A percentile compares a stretch with the other conserved stretches of the same genome.
Evolutionary conservation across 805 yeast species (phyloP).

Genomic region (Ogataea glucozyma): DNA sequence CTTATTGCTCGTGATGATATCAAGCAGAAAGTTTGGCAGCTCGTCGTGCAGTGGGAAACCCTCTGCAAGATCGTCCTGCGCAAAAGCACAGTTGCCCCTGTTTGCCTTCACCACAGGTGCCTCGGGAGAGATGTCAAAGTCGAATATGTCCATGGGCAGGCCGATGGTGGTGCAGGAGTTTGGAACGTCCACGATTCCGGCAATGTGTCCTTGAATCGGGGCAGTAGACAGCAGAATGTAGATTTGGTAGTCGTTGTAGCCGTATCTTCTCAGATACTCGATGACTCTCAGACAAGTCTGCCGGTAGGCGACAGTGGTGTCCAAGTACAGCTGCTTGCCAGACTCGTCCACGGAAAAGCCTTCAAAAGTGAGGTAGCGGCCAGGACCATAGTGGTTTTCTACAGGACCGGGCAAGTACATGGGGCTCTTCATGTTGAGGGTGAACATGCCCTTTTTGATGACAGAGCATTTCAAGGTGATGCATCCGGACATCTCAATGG

Average conservation of each 20-base stretch:
- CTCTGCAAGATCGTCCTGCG: constrained; percentile 20
- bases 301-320: constrained; percentile 51
- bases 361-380: constrained; percentile 51
- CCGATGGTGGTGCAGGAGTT: constrained; percentile 54
- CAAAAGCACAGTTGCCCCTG: constrained; percentile 43
- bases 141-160: constrained; percentile 52
- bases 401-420: constrained; percentile 51
- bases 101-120: constrained; percentile 31
- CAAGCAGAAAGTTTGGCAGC: constrained; percentile 22
- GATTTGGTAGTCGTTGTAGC: constrained; percentile 53
- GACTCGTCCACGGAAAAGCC: constrained; percentile 53
- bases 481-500: constrained; percentile 53
- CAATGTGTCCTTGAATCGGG: constrained; percentile 53
- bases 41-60: constrained; percentile 24
- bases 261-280: constrained; percentile 50
- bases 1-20: constrained; percentile 18
- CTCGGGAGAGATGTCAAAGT: constrained; percentile 48
- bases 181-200: constrained; percentile 54
- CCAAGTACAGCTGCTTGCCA: constrained; percentile 47
- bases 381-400: constrained; percentile 49
- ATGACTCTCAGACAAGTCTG: constrained; percentile 51
- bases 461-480: constrained; percentile 44
- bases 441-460: constrained; percentile 44
- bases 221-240: constrained; percentile 47
- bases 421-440: constrained; percentile 44